Evolutionary conservation across 2,329 filamentous ascomycete species (phyloP).

Genomic region (Neonectria faginata): DNA sequence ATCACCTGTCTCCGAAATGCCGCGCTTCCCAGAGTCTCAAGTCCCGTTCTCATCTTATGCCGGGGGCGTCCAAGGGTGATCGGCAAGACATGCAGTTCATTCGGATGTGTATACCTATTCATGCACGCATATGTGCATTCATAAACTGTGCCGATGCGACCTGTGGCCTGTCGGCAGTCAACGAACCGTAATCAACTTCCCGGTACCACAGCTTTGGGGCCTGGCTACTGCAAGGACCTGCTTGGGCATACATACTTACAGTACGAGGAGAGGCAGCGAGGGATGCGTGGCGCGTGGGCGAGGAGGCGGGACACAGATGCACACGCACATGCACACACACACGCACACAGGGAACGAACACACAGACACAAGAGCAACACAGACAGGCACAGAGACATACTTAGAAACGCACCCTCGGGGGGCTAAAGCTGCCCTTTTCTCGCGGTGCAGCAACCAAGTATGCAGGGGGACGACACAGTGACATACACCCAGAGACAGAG

Average conservation of each 20-base stretch:
- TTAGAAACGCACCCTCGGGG: not conserved
- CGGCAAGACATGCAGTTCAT: slow-evolving; percentile 11
- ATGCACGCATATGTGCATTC: not conserved
- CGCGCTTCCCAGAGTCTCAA: slow-evolving; percentile 2
- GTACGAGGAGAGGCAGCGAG: not conserved
- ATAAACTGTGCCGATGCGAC: not conserved
- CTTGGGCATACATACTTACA: not conserved
- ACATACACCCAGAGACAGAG: not conserved
- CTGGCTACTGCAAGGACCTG: not conserved
- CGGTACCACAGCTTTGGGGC: slow-evolving; percentile 3
- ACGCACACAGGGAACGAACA: not conserved
- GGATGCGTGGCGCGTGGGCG: not conserved
- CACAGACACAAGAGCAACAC: not conserved
- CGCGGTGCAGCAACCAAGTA: not conserved
- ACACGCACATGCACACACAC: not conserved
- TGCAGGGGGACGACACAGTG: not conserved
- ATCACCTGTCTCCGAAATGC: not conserved
- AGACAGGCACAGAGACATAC: not conserved
- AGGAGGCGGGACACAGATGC: not conserved
- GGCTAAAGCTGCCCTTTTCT: slow-evolving; percentile 1
- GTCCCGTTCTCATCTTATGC: not conserved
- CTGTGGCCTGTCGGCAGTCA: not conserved
- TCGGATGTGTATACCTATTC: not conserved
- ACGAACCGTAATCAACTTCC: not conserved
- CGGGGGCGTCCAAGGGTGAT: not conserved